phyloP scores from a whole-genome alignment of 805 yeast species.

The Grigorovia jiainica region DNA sequence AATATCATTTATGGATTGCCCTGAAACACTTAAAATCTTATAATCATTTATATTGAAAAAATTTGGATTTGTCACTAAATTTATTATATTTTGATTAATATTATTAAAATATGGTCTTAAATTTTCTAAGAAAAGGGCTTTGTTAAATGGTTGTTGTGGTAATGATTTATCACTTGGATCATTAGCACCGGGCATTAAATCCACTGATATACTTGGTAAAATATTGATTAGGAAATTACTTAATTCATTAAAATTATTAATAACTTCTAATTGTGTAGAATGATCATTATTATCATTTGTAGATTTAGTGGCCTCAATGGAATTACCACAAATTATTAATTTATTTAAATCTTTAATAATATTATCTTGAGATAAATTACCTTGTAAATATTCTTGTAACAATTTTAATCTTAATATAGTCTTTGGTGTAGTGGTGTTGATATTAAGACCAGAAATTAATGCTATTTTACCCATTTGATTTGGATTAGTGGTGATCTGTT shows the following conservation, averaged over 20 bases:
- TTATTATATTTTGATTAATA: conserved; percentile 30
- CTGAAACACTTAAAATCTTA: conserved; percentile 63
- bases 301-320: conserved; percentile 33
- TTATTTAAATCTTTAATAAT: conserved; percentile 32
- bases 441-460: conserved; percentile 64
- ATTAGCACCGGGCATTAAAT: conserved; percentile 71
- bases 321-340: conserved; percentile 66
- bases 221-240: conserved; percentile 42
- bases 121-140: conserved; percentile 50
- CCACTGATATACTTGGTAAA: conserved; percentile 53
- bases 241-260: conserved; percentile 49
- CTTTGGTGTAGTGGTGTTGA: conserved; percentile 38
- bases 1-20: conserved; percentile 78
- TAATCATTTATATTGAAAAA: conserved; percentile 53
- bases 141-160: conserved; percentile 89
- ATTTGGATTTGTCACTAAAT: conserved; percentile 58
- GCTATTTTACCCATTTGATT: conserved; percentile 40
- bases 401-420: conserved; percentile 40
- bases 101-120: conserved; percentile 32
- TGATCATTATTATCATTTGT: conserved; percentile 42
- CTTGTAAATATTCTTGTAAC: conserved; percentile 60
- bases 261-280: conserved; percentile 43
- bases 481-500: conserved; percentile 2
- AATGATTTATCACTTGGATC: conserved; percentile 81
- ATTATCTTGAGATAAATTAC: conserved; percentile 44